Evolutionary conservation across 2,329 filamentous ascomycete genomes (phyloP), one percentile per base, ranked within the genome.

Genomic region (Didymella keratinophila): DNA sequence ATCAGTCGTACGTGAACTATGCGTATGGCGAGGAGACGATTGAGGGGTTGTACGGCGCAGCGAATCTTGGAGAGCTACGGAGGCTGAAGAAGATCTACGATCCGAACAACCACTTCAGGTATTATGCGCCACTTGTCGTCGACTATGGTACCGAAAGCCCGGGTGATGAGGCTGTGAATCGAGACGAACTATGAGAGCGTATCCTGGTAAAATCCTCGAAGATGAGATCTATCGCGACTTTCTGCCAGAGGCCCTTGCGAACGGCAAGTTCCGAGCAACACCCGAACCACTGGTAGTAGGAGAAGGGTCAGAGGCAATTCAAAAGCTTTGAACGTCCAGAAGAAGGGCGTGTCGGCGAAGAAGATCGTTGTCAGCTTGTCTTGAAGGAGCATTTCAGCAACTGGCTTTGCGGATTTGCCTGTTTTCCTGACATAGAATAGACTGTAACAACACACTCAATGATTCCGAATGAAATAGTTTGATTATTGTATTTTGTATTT

Each of bases 261-360:
- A 12, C 14, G 10, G 18, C 3, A 11, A 41, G 37, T 20, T 41
- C 20, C 8, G 37, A 41, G 37, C 37, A 21, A 14, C 18, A 2
- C 37, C 37, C n/a, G 37, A 41, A 11, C 37, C 37, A 41, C 12
- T 41, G 11, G 10, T 41, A 4, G 37, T 20, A 23, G 18, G 20
- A 23, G 18, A 18, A 18, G 69, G 66, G 4, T 48, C 70, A 28
- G 66, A 67, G 21, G 58, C 46, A n/a, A 48, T 68, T 3, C 68
- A 71, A 41, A 51, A 28, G 68, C 55, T 5, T 48, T 71, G 23
- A 55, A 70, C 8, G n/a, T 37, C 7, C 52, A 57, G 28, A 56
- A 56, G 41, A 45, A 50, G 18, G 42, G 56, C 14, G 50, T 58
- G 12, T 52, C 44, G 11, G 43, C 50, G n/a, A 36, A 50, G 30